Conservation (phyloP, 352 stramenopile genomes). For the Phytophthora colocasiae region DNA sequence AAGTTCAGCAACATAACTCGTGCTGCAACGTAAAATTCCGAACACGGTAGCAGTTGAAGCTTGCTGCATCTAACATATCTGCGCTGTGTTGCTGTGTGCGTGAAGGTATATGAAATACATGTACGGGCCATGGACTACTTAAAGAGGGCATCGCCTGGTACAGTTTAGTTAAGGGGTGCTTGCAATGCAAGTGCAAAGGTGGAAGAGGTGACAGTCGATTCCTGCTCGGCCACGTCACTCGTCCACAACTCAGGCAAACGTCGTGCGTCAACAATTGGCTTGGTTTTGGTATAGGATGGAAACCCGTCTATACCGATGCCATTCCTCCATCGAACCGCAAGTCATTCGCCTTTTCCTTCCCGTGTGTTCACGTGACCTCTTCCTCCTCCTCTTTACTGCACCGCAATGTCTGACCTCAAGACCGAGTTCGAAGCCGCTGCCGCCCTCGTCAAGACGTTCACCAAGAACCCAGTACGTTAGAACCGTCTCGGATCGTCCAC, state of each 20-base stretch:
- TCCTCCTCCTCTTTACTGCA: background rate
- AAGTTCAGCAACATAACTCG: background rate
- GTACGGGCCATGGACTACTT: too few relatives aligned
- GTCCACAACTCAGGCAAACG: background rate
- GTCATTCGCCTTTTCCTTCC: slow-evolving; percentile 52
- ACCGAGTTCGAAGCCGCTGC: slow-evolving; percentile 85
- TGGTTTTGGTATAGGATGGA: slow-evolving; percentile 8
- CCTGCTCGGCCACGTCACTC: slow-evolving; percentile 21
- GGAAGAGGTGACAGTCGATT: slow-evolving; percentile 1
- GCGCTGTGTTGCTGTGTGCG: too few relatives aligned
- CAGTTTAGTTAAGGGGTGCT: too few relatives aligned
- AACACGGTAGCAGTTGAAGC: too few relatives aligned
- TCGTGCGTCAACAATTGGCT: slow-evolving; percentile 9
- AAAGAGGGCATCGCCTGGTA: too few relatives aligned
- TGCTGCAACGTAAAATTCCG: background rate
- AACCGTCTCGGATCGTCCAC: too few relatives aligned
- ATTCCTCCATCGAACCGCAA: background rate
- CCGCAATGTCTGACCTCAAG: slow-evolving; percentile 85
- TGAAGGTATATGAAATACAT: too few relatives aligned
- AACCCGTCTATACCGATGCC: slow-evolving; percentile 20
- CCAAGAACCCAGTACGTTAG: slow-evolving; percentile 63
- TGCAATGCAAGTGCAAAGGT: background rate
- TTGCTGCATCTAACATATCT: too few relatives aligned
- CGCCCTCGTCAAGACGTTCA: slow-evolving; percentile 83
- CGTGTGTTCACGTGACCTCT: slow-evolving; percentile 22